These are phyloP conservation scores for Canariomyces notabilis DNA, from an alignment of 2,329 filamentous ascomycete genomes.

Conservation along the genomic window DNA sequence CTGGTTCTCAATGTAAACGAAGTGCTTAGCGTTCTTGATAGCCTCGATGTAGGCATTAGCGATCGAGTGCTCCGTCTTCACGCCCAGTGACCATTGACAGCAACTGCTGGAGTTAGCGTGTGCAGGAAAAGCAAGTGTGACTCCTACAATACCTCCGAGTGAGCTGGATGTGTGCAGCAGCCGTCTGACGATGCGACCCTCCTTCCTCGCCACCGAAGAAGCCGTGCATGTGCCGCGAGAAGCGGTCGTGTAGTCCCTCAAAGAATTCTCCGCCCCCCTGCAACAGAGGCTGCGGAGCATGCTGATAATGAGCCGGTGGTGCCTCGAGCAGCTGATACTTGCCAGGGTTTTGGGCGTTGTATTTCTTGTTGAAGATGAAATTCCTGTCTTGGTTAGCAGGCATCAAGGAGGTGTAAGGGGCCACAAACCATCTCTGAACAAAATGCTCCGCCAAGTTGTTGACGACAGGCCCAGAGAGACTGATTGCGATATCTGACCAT, in stretches of 20 bases:
- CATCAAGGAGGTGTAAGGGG: background rate
- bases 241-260: conserved; percentile 29
- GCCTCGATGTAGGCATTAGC: conserved; percentile 75
- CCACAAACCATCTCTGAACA: conserved; percentile 65
- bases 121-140: background rate
- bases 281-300: conserved; percentile 18
- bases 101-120: conserved; percentile 32
- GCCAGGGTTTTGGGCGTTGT: conserved; percentile 47
- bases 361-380: conserved; percentile 82
- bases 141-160: conserved; percentile 41
- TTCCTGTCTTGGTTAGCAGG: conserved; percentile 47
- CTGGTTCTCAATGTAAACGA: conserved; percentile 75
- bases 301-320: conserved; percentile 23
- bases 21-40: conserved; percentile 64
- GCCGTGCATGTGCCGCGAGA: conserved; percentile 36
- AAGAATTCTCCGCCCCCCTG: conserved; percentile 27
- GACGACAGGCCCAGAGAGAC: conserved; percentile 68
- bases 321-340: conserved; percentile 39
- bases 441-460: conserved; percentile 74
- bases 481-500: conserved; percentile 83
- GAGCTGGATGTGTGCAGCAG: conserved; percentile 43
- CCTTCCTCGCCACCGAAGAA: conserved; percentile 34
- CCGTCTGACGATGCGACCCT: conserved; percentile 20
- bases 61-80: conserved; percentile 66
- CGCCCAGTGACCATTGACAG: conserved; percentile 48